phyloP scores from a whole-genome alignment of 208 protist genomes.

The Novymonas esmeraldas region DNA sequence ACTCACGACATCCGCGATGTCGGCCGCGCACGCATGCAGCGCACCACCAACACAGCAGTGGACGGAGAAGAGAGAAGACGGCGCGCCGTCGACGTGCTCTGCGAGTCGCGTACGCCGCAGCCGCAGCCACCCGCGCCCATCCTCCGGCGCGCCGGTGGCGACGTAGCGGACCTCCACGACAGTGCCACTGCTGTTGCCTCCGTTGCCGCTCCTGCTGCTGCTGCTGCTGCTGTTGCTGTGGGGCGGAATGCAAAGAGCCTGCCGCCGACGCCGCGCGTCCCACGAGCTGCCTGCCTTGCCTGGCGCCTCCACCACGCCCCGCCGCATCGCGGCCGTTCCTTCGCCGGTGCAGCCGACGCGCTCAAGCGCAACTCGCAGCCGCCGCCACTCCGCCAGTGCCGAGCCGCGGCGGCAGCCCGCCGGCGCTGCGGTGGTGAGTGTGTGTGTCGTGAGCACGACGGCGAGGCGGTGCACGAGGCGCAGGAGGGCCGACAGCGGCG shows the following conservation, averaged over 20 bases:
- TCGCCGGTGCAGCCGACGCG: too few species aligned
- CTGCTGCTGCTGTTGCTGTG: not conserved
- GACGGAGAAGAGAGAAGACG: not conserved
- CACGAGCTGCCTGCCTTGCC: slow-evolving; percentile 3
- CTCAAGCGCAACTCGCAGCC: slow-evolving; percentile 5
- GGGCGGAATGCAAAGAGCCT: not conserved
- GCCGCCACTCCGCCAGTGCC: slow-evolving; percentile 9
- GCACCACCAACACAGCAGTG: not conserved
- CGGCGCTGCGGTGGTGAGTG: slow-evolving; percentile 3
- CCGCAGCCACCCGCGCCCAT: slow-evolving; percentile 7
- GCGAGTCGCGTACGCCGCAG: slow-evolving; percentile 1
- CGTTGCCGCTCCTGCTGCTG: not conserved
- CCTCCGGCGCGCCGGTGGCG: not conserved
- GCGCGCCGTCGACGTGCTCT: not conserved
- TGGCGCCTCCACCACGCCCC: too few species aligned
- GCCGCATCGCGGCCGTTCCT: too few species aligned
- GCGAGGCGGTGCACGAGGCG: slow-evolving; percentile 42
- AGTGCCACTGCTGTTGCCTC: too few species aligned
- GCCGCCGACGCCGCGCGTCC: not conserved
- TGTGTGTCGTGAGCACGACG: slow-evolving; percentile 20
- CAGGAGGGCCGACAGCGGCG: slow-evolving; percentile 32
- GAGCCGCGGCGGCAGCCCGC: slow-evolving; percentile 5
- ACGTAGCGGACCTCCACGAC: slow-evolving; percentile 13
- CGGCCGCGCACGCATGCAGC: slow-evolving; percentile 12
- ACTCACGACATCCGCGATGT: slow-evolving; percentile 21